Evolutionary conservation across 2,329 filamentous ascomycete genomes (phyloP), one percentile per base, ranked within the genome.

Genomic region (Arthrobotrys sinensis): DNA sequence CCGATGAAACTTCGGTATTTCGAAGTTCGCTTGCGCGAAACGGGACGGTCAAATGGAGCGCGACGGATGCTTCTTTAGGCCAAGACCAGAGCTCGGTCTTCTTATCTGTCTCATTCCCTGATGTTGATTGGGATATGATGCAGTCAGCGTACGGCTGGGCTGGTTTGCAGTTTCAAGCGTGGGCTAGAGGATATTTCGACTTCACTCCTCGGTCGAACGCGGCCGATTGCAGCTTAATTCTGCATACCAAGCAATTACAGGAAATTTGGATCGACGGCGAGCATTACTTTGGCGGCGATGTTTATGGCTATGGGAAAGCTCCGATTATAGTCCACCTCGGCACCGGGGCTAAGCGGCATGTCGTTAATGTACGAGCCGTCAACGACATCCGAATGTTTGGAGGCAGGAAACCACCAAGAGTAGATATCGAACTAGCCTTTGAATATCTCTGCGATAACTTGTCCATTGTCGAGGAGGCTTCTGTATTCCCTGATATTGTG

Each of bases 381-480:
- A 85, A 88, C 79, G 88, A 90, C 83, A 87, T 89, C n/a, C 85
- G 88, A 73, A 86, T 87, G 5, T 86, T 89, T 82, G 88, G 88
- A 45, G 88, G 86, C 4, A 83, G 86, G 36, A 85, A 84, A n/a
- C 83, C 85, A 24, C 87, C 88, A 6, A 84, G 80, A 2, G 83
- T 89, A 14, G 83, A 85, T 21, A 83, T 88, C 34, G 82, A 82
- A 1, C 70, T 88, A 34, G 82, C 83, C 62, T 82, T 83, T 19
- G 79, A 83, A 65, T 50, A 82, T 36, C 81, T 82, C 4, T 73
- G 80, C 38, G 81, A 80, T 14, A 66, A 73, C 10, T 71, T 86
- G 32, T 81, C 81, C 19, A 72, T 85, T 11, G 81, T 84, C 34
- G 69, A 80, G n/a, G 79, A 81, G 3, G 82, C 83, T 32, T 82